Conservation (phyloP, 768 basidiomycete species). For the Auriscalpium microsporum region DNA sequence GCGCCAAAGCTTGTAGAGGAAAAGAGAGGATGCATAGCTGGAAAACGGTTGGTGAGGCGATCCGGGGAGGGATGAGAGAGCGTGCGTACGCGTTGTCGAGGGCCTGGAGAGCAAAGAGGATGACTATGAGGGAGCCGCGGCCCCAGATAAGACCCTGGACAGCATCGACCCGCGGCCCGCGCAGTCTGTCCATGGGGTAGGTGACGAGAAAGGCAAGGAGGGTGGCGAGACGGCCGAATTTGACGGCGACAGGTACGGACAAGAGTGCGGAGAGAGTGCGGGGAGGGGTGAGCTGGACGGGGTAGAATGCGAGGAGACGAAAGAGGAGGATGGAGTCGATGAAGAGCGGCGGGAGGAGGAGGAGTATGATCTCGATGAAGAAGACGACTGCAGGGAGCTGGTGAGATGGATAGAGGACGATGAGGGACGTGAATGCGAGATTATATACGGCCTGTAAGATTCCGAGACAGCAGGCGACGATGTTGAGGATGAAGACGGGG, state of each 20-base stretch:
- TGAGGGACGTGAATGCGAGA: not conserved
- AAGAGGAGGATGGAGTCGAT: constrained; percentile 12
- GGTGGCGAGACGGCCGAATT: constrained; percentile 6
- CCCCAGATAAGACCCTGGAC: constrained; percentile 9
- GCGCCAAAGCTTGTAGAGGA: constrained; percentile 12
- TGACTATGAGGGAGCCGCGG: constrained; percentile 8
- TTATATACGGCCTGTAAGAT: constrained; percentile 9
- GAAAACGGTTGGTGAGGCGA: not conserved
- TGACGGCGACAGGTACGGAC: constrained; percentile 1
- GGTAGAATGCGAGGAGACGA: constrained; percentile 13
- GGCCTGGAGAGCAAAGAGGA: constrained; percentile 9
- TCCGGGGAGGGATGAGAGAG: not conserved
- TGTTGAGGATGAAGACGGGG: constrained; percentile 14
- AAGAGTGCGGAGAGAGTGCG: constrained; percentile 4
- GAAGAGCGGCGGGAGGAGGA: constrained; percentile 10
- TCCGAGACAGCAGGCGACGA: constrained; percentile 12
- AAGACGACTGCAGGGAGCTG: not conserved
- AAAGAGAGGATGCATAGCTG: constrained; percentile 11
- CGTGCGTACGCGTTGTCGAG: constrained; percentile 10
- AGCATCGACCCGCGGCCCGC: constrained; percentile 1
- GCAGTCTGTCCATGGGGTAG: constrained; percentile 4
- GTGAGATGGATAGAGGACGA: constrained; percentile 2
- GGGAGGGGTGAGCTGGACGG: constrained; percentile 10
- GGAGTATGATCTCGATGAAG: not conserved
- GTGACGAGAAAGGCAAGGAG: constrained; percentile 9